phyloP scores from a whole-genome alignment of 164 flowering plant genomes.

The Kalanchoe fedtschenkoi region DNA sequence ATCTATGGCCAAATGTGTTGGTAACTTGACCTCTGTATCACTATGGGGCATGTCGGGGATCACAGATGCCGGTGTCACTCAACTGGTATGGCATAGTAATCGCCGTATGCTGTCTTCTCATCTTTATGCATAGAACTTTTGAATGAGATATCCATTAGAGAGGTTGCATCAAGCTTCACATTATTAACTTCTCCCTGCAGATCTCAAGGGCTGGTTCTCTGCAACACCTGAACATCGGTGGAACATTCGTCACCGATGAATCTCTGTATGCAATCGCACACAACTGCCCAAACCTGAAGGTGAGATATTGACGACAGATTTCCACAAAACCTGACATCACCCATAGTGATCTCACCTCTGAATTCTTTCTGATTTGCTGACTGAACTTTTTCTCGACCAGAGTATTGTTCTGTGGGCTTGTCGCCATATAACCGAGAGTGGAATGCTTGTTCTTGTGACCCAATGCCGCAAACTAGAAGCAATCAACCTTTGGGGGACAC shows the following conservation, averaged over 20 bases:
- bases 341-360: neutral
- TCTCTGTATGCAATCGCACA: constrained; percentile 70
- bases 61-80: constrained; percentile 78
- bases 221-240: constrained; percentile 78
- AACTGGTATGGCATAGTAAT: constrained; percentile 65
- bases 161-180: neutral
- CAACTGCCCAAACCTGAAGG: constrained; percentile 72
- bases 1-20: constrained; percentile 65
- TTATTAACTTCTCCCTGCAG: constrained; percentile 19
- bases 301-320: constrained; percentile 9
- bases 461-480: constrained; percentile 66
- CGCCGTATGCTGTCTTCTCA: no score
- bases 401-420: constrained; percentile 84
- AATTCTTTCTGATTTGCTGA: neutral
- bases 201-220: constrained; percentile 67
- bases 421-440: constrained; percentile 78
- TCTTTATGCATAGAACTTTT: neutral
- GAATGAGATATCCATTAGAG: no score
- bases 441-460: constrained; percentile 61
- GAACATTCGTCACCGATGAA: constrained; percentile 88
- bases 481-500: constrained; percentile 78
- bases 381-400: constrained; percentile 22
- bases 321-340: neutral
- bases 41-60: constrained; percentile 92
- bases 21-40: constrained; percentile 74